Conservation (phyloP, 2,329 filamentous ascomycete genomes). For the Colletotrichum coccodes region DNA sequence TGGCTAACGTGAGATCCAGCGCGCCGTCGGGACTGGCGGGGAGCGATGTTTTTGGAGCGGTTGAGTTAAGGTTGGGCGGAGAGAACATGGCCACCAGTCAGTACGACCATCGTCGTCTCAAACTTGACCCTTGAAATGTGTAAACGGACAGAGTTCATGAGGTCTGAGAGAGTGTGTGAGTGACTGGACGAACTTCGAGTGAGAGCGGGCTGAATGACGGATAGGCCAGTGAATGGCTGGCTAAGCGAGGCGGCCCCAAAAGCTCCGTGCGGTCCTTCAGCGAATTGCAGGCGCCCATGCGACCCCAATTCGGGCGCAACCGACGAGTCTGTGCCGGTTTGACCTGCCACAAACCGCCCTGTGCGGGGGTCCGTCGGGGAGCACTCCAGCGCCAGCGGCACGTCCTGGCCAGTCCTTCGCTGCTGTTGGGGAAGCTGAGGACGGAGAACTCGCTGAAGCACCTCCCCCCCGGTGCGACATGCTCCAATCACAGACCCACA, state of each 20-base stretch:
- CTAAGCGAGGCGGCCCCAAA: background rate
- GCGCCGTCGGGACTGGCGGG: too few species aligned
- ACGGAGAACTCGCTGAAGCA: background rate
- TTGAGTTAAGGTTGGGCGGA: too few species aligned
- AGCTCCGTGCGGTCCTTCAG: background rate
- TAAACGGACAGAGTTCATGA: background rate
- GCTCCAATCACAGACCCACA: conserved; percentile 31
- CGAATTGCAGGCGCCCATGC: background rate
- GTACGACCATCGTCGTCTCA: background rate
- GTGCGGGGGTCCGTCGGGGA: background rate
- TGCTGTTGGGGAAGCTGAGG: too few species aligned
- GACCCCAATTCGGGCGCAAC: background rate
- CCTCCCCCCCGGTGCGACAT: background rate
- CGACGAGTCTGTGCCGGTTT: background rate
- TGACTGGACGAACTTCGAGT: background rate
- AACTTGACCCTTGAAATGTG: background rate
- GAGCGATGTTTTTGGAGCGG: too few species aligned
- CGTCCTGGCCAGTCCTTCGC: background rate
- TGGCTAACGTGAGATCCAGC: too few species aligned
- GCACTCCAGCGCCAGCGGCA: background rate
- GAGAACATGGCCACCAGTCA: too few species aligned
- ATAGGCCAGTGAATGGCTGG: background rate
- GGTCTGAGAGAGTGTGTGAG: background rate
- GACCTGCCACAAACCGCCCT: background rate
- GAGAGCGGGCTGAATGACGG: too few species aligned